Base-by-base conservation (phyloP, 2,329 filamentous ascomycete genomes). In the Aphanoascus verrucosus region DNA sequence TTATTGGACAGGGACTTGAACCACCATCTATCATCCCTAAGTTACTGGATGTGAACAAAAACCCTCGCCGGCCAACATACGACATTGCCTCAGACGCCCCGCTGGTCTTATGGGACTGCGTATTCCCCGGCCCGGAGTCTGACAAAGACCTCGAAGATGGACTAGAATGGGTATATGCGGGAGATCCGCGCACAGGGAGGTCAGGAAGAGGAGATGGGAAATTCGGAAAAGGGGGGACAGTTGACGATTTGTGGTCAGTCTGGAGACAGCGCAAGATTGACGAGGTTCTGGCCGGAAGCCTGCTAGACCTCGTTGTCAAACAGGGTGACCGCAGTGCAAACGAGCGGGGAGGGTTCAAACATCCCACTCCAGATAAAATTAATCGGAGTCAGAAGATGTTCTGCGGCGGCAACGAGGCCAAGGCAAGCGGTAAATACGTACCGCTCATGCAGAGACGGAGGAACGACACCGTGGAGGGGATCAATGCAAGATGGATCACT, bases 51-150 rank as follows among this genome's bases (percentile, higher is more conserved):
- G 74, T 86, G 7, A 63, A 73, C 28, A 78, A 77, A 58, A 84
- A 83, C 61, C 88, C 90, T 1, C 73, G 81, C n/a, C 83, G 85
- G 58, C 93, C 93, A 1, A 81, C 80, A 57, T 98, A 97, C 71
- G 81, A 86, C 64, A 94, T 98, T 82, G 93, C 93, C 0, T 83
- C 84, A 48, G 91, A 97, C 66, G 80, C 83, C 23, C 91, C 93
- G 1, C 78, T 98, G 7, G 93, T 97, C 14, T 79, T 98, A 5
- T 97, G 91, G 91, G 88, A 97, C 70, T 97, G 91, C 69, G 77
- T 94, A 34, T 98, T 96, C 68, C 88, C 88, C 0, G 71, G 72
- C 43, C 64, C 75, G 55, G 68, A 70, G 59, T 64, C 73, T 61
- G 69, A 71, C 23, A 70, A 75, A 40, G 83, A 93, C 65, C 75